phyloP scores from a whole-genome alignment of 495 filamentous ascomycete species.

The Daldinia loculata region DNA sequence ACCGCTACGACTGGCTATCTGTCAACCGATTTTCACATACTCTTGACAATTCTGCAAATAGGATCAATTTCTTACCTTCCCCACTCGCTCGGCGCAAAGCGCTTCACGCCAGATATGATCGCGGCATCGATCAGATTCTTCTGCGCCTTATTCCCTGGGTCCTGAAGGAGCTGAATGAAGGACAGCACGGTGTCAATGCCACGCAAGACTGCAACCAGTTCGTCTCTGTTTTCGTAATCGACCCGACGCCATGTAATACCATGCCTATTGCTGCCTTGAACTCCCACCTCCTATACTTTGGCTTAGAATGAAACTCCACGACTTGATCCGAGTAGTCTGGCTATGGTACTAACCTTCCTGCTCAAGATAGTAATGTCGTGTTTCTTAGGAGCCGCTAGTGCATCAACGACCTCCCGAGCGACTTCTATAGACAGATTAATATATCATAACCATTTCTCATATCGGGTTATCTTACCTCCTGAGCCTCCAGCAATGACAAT shows the following conservation, averaged over 20 bases:
- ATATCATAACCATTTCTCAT: neutral
- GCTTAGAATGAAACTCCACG: neutral
- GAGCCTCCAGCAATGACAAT: conserved; percentile 64
- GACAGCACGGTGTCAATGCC: conserved; percentile 66
- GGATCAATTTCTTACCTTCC: conserved; percentile 36
- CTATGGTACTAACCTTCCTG: conserved; percentile 50
- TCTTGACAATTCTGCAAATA: neutral
- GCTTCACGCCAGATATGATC: conserved; percentile 60
- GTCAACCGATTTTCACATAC: neutral
- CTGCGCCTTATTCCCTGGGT: conserved; percentile 49
- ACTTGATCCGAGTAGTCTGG: neutral
- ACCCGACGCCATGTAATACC: conserved; percentile 47
- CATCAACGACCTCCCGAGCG: conserved; percentile 63
- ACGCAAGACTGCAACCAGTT: conserved; percentile 50
- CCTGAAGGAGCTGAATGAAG: conserved; percentile 55
- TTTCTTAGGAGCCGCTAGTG: conserved; percentile 57
- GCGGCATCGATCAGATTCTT: conserved; percentile 63
- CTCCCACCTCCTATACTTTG: neutral
- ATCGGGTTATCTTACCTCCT: conserved; percentile 50
- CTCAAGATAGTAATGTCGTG: conserved; percentile 62
- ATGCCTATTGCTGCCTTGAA: neutral
- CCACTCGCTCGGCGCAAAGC: conserved; percentile 64
- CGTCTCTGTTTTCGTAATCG: conserved; percentile 53
- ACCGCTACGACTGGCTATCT: neutral
- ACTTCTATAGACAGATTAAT: conserved; percentile 52